Conservation (phyloP, 2,329 filamentous ascomycete species). For the Arthrobotrys musiformis region DNA sequence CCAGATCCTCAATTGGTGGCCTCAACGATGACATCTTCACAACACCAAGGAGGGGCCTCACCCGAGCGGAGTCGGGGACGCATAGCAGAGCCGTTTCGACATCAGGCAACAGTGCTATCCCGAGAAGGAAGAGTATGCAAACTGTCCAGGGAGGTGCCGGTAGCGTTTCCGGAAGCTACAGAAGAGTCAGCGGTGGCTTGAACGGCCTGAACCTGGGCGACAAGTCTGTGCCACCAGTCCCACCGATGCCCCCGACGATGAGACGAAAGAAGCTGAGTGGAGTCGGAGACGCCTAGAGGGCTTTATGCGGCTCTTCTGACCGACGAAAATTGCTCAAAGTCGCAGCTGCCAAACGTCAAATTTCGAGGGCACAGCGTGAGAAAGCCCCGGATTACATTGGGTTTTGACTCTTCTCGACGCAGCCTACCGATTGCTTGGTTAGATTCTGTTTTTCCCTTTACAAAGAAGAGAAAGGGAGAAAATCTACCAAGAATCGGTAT, state of each 20-base stretch:
- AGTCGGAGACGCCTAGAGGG: conserved; percentile 56
- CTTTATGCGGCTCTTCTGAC: conserved; percentile 2
- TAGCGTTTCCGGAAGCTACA: conserved; percentile 44
- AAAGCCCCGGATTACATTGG: conserved; percentile 10
- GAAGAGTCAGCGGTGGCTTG: conserved; percentile 36
- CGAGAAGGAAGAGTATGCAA: conserved; percentile 57
- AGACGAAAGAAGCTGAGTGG: conserved; percentile 58
- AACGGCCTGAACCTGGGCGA: conserved; percentile 2
- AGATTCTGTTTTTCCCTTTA: too few relatives aligned
- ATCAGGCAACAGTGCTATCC: conserved; percentile 53
- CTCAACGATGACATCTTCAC: conserved; percentile 48
- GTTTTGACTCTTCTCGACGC: neutral
- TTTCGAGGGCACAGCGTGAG: neutral
- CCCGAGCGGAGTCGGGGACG: conserved; percentile 51
- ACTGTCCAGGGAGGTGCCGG: conserved; percentile 56
- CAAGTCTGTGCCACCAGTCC: conserved; percentile 1
- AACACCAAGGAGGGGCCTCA: conserved; percentile 35
- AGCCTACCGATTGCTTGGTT: neutral
- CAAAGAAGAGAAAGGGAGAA: neutral
- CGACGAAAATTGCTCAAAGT: neutral
- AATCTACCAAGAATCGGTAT: conserved; percentile 5
- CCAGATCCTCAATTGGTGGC: conserved; percentile 45
- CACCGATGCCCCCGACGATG: conserved; percentile 34
- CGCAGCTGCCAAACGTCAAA: conserved; percentile 13
- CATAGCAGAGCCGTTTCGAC: conserved; percentile 53